Base-by-base conservation (phyloP, 257 asterid genomes). In the Scutellaria barbata region DNA sequence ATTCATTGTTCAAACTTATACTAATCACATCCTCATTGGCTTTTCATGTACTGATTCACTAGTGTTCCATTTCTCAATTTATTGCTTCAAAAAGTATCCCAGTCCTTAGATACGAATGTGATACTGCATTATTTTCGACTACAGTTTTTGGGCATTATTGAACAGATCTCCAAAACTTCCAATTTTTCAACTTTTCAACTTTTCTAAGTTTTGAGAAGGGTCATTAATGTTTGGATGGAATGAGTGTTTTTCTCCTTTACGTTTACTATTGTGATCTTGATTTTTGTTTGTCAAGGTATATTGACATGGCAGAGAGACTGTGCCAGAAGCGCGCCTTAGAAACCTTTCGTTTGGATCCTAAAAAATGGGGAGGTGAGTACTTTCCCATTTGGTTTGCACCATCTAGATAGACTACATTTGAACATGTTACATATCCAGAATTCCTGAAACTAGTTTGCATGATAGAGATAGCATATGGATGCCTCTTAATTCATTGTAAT, bases 271-370 rank as follows among this genome's bases (percentile, higher is more conserved):
- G 18, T 69, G 54, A 56, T 20, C 12, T 48, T 63, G 45, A 48
- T 33, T 43, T 80, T 50, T 46, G 42, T 63, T 18, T 69, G 64
- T 80, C 47, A 64, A 93, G 98, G 95, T 93, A 90, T 82, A 93
- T 93, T 59, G 98, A 93, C 81, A 93, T 93, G 98, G 98, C 97
- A 0, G 98, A 93, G 85, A 87, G 79, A 64, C 77, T 93, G 82
- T 93, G 98, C 77, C 98, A 93, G 87, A 89, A 87, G 77, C 96
- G 98, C 65, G 98, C 98, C 55, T 75, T 93, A 14, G 98, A 93
- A 79, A 82, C 93, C 54, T 93, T 93, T 67, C 60, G 63, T 16
- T 69, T 93, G 88, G 98, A 93, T 79, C 97, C 97, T 51, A 83
- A 83, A 58, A 87, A 89, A 84, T 93, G 98, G 98, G 98, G 98